Base-by-base conservation (phyloP, 1,284 basidiomycete genomes). In the Microbotryum saponariae region DNA sequence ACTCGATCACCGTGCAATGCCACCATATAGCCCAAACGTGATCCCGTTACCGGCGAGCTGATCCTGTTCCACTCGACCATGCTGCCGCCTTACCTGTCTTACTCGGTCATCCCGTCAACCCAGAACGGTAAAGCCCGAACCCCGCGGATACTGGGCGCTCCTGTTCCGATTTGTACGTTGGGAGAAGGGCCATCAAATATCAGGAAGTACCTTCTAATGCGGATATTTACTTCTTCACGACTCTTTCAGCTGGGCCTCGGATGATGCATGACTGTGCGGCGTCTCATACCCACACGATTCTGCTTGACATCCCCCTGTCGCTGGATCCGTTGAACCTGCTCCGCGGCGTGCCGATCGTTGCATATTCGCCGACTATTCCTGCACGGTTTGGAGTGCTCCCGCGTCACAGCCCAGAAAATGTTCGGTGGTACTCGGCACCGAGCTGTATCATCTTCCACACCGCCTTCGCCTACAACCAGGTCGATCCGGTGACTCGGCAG, bases 181-280 rank as follows among this genome's bases (percentile, higher is more conserved):
- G 5, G 62, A 64, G 29, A 56, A 46, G 4, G 44, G 53, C 37
- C 57, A 31, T 42, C 9, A 42, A 42, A 10, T 0, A 0, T 42
- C 14, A 42, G 37, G 6, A 12, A 18, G 12, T 1, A 3, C 4
- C 37, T 18, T 16, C 16, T 42, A 18, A 42, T 42, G 12, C 16
- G 4, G 37, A 42, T 18, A 2, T 42, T 16, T 42, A 42, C 14
- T 54, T 64, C 14, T 49, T 68, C 6, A 70, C 74, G 4, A 65
- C 65, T 12, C 73, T 70, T 10, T 50, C 73, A 46, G 56, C 63
- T 6, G 71, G 73, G 27, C 73, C 75, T 20, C 72, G 73, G 69
- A 77, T 79, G 76, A 79, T 80, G 78, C 79, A 80, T 69, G 79
- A 81, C 69, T 79, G 79, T 67, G 79, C 74, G 23, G 76, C 74